phyloP scores from a whole-genome alignment of 306 rosid genomes.

The Trichosanthes truncata region DNA sequence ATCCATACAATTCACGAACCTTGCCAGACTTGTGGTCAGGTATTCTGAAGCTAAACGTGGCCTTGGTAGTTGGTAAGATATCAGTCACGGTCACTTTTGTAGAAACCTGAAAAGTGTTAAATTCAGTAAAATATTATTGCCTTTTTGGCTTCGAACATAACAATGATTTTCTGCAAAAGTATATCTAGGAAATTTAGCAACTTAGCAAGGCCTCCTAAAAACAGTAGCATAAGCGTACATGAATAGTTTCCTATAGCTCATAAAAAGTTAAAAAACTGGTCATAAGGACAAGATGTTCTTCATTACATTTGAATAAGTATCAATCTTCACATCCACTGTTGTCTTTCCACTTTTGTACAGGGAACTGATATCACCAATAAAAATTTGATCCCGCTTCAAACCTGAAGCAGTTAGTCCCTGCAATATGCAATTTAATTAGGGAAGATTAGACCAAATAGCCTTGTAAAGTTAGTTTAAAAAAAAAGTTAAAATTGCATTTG shows the following conservation, averaged over 20 bases:
- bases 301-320: conserved; percentile 76
- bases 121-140: neutral
- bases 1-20: conserved; percentile 34
- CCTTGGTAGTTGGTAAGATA: conserved; percentile 55
- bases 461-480: neutral
- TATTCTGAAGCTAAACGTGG: conserved; percentile 67
- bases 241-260: neutral
- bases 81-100: conserved; percentile 64
- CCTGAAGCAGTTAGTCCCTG: conserved; percentile 89
- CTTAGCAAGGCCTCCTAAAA: neutral
- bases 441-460: neutral
- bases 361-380: conserved; percentile 70
- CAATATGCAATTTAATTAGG: conserved; percentile 12
- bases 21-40: conserved; percentile 97
- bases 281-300: neutral
- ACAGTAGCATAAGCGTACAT: neutral
- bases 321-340: conserved; percentile 75
- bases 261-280: neutral
- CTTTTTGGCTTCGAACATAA: neutral
- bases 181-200: neutral
- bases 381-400: conserved; percentile 69
- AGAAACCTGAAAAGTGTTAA: conserved; percentile 40
- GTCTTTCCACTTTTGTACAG: conserved; percentile 70
- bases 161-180: neutral
- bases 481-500: neutral